A percentile compares a stretch with the other conserved stretches of the same genome.
phyloP scores from a whole-genome alignment of 192 early-diverging fungal genomes.

The Coemansia sp. region DNA sequence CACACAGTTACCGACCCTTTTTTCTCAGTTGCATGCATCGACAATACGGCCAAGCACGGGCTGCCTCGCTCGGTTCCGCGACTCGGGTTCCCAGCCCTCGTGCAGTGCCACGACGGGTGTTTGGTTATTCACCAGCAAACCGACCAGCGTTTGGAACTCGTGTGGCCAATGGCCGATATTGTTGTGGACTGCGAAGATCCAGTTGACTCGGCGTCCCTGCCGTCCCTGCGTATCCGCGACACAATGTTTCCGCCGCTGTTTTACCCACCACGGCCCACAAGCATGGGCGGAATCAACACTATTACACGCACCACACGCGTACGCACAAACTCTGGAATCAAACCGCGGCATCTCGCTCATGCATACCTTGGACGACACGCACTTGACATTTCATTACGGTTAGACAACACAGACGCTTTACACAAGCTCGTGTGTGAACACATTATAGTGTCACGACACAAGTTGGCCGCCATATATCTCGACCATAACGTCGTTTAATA shows the following conservation, averaged over 20 bases:
- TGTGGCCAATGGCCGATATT: constrained; percentile 48
- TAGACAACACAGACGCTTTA: background rate
- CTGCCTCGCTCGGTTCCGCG: constrained; percentile 22
- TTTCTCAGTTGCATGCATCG: constrained; percentile 17
- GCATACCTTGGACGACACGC: constrained; percentile 22
- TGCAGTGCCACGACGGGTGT: constrained; percentile 27
- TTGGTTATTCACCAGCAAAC: constrained; percentile 11
- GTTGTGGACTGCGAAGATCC: constrained; percentile 1
- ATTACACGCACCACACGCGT: background rate
- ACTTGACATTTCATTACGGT: constrained; percentile 33
- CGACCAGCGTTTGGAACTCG: constrained; percentile 6
- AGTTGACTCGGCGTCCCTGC: constrained; percentile 7
- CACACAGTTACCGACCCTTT: background rate
- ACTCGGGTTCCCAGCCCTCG: constrained; percentile 25
- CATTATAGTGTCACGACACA: constrained; percentile 12
- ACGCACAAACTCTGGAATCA: background rate
- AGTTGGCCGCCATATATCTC: constrained; percentile 30
- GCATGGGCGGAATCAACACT: constrained; percentile 33
- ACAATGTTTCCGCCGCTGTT: constrained; percentile 33
- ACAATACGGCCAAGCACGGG: constrained; percentile 29
- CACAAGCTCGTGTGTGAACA: background rate
- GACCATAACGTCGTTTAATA: constrained; percentile 36
- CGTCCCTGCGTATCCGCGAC: constrained; percentile 19
- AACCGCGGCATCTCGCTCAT: background rate
- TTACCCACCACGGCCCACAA: constrained; percentile 30